Evolutionary conservation across 108 stramenopile genomes (phyloP).

Genomic region (Conticribra guillardii): DNA sequence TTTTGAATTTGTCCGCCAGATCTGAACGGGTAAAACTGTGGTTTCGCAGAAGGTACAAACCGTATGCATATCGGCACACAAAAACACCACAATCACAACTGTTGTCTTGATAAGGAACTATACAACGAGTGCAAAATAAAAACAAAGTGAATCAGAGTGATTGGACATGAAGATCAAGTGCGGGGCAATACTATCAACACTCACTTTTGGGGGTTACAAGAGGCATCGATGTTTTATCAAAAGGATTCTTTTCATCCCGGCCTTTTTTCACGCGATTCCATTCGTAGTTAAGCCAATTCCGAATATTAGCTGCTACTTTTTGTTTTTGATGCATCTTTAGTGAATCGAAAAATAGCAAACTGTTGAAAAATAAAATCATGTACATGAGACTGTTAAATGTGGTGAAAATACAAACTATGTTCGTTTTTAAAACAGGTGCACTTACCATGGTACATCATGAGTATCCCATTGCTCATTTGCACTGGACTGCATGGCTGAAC

Average conservation of each 20-base stretch:
- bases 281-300: constrained; percentile 80
- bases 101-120: constrained; percentile 87
- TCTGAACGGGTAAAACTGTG: constrained; percentile 45
- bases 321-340: constrained; percentile 71
- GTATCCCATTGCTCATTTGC: constrained; percentile 5
- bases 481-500: not conserved
- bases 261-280: constrained; percentile 57
- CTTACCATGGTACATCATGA: constrained; percentile 34
- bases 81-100: constrained; percentile 91
- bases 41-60: constrained; percentile 62
- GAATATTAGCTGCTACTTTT: constrained; percentile 46
- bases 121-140: constrained; percentile 9
- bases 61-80: constrained; percentile 85
- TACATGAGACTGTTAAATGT: not conserved
- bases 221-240: constrained; percentile 40
- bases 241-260: constrained; percentile 28
- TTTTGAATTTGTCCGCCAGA: constrained; percentile 28
- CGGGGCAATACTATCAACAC: constrained; percentile 9
- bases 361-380: constrained; percentile 23
- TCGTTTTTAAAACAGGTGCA: not conserved
- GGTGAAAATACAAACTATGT: not conserved
- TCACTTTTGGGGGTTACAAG: constrained; percentile 70
- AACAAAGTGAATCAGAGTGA: not conserved
- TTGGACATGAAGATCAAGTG: too few species aligned
- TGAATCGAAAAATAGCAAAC: constrained; percentile 86